Percentiles rank a stretch among this genome's conserved stretches.
phyloP scores from a whole-genome alignment of 352 stramenopile genomes.

The Peronosclerospora sorghi region DNA sequence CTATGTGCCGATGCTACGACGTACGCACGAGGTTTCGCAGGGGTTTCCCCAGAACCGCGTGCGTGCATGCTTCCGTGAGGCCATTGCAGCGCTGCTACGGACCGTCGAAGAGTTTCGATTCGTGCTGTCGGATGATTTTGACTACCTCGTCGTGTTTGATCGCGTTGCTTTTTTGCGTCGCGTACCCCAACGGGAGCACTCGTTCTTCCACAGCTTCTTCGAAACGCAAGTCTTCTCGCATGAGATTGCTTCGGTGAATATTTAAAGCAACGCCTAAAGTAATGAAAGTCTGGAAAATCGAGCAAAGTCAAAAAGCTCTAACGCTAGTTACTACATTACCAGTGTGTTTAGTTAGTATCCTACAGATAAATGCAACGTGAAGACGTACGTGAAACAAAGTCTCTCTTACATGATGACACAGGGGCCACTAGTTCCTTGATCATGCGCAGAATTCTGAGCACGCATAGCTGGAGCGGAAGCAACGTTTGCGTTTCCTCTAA shows the following conservation, averaged over 20 bases:
- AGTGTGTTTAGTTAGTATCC: constrained; percentile 7
- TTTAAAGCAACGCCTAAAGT: constrained; percentile 12
- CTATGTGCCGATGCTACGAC: constrained; percentile 50
- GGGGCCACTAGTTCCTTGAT: constrained; percentile 15
- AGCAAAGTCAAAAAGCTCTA: too few relatives aligned
- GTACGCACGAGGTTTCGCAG: constrained; percentile 16
- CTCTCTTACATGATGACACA: constrained; percentile 24
- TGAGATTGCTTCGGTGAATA: constrained; percentile 58
- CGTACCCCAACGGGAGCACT: constrained; percentile 38
- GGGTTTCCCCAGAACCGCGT: constrained; percentile 50
- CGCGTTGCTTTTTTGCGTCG: constrained; percentile 49
- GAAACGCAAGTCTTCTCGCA: constrained; percentile 83
- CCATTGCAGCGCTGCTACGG: constrained; percentile 38
- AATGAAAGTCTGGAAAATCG: not conserved
- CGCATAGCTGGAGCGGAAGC: constrained; percentile 7
- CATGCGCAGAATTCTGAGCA: constrained; percentile 4
- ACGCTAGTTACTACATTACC: not conserved
- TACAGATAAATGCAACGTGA: constrained; percentile 11
- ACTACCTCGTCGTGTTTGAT: constrained; percentile 82
- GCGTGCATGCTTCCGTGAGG: constrained; percentile 43
- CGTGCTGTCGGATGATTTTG: constrained; percentile 78
- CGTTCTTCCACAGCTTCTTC: constrained; percentile 69
- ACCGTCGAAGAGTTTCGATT: constrained; percentile 72
- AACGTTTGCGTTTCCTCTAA: constrained; percentile 24
- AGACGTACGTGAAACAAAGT: not conserved